Percentiles rank a stretch among this genome's conserved stretches.
These are phyloP conservation scores for Melampsora americana DNA, from an alignment of 1,284 basidiomycete genomes.

Conservation along the genomic window DNA sequence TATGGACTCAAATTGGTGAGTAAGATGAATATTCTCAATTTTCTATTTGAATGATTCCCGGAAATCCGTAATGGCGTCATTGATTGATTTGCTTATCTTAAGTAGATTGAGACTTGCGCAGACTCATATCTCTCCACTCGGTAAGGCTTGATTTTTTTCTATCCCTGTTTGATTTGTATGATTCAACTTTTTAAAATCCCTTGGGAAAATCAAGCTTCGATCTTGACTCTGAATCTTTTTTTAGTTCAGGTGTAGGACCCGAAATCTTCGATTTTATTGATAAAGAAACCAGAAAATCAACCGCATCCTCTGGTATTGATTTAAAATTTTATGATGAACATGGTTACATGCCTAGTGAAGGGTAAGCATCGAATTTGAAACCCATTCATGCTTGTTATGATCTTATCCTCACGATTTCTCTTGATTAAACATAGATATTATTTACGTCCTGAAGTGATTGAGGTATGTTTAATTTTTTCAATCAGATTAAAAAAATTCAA, in stretches of 20 bases:
- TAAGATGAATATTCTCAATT: neutral
- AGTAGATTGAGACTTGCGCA: conserved; percentile 10
- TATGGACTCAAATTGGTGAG: conserved; percentile 49
- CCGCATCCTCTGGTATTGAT: conserved; percentile 14
- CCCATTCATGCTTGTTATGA: neutral
- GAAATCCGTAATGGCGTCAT: neutral
- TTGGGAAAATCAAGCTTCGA: no score
- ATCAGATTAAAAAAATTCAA: neutral
- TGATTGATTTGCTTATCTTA: neutral
- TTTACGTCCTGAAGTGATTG: conserved; percentile 49
- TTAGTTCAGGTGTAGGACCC: conserved; percentile 49
- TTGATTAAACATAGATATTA: conserved; percentile 46
- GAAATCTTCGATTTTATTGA: conserved; percentile 49
- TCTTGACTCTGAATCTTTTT: no score
- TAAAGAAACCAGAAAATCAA: conserved; percentile 45
- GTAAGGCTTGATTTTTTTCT: neutral
- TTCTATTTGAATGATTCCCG: neutral
- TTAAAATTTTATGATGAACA: neutral
- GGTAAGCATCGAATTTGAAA: neutral
- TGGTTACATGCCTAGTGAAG: neutral
- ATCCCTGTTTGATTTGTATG: no score
- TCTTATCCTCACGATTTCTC: no score
- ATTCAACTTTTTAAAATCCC: no score
- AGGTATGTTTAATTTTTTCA: neutral
- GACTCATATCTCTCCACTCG: neutral